Evolutionary conservation across 2,329 filamentous ascomycete species (phyloP), one percentile per base, ranked within the genome.

Genomic region (Ophiostoma ips): DNA sequence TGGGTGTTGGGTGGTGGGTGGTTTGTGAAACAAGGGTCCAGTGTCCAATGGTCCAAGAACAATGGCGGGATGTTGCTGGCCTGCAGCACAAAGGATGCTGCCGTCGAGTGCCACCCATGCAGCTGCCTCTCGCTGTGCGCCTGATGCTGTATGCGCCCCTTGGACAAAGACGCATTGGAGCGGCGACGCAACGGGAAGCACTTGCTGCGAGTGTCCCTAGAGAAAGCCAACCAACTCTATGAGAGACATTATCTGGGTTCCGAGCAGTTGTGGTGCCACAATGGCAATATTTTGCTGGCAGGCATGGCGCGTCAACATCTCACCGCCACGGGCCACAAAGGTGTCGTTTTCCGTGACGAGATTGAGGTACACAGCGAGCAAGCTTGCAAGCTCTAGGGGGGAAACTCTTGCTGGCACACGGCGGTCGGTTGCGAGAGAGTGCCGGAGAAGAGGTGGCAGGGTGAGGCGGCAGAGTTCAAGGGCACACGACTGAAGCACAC

Each of bases 301-400:
- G 28, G 28, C 41, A 45, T 40, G 9, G 28, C 35, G 48, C n/a
- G 30, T 35, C 44, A 18, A 28, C 44, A 18, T 34, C 44, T 46
- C 49, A 50, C 44, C 36, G 49, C 49, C 36, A 46, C 24, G n/a
- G 49, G 9, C 36, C 12, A 18, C n/a, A 24, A 9, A 33, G 36
- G 24, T 34, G 13, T 31, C 24, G 24, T 28, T 28, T n/a, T 28
- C 24, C 8, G 24, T 28, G 24, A 28, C 24, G 24, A n/a, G 24
- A 28, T n/a, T n/a, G n/a, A n/a, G 13, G 24, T 12, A 21, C 5
- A 11, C 21, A 21, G 5, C 40, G n/a, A 16, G 15, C 7, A 16
- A 30, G 15, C 40, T 38, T 12, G 24, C 15, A 13, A 28, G 9
- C 5, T 34, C n/a, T n/a, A n/a, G n/a, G n/a, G n/a, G n/a, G 11